Conservation (phyloP, 116 monocot genomes). For the Cymodocea nodosa region DNA sequence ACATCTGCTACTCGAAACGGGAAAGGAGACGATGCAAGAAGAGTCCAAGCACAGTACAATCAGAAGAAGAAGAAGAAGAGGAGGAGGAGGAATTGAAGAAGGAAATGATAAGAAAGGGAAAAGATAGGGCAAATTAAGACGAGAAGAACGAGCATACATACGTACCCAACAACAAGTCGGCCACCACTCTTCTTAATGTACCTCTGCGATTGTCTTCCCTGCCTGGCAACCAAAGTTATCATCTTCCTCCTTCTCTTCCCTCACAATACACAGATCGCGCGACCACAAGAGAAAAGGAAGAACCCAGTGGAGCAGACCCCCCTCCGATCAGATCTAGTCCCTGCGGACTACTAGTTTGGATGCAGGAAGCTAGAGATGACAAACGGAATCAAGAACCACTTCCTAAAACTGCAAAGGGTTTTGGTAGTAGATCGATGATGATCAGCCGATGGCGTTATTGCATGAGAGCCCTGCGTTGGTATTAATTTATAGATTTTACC, state of each 20-base stretch:
- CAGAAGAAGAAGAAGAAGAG: not conserved
- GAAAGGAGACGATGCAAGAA: not conserved
- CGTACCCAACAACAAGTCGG: slow-evolving; percentile 11
- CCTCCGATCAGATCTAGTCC: too few relatives aligned
- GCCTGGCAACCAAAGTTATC: slow-evolving; percentile 38
- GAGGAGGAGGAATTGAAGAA: not conserved
- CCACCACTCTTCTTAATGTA: slow-evolving; percentile 19
- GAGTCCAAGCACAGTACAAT: not conserved
- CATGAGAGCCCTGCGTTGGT: too few relatives aligned
- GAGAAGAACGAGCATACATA: not conserved
- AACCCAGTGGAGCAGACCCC: too few relatives aligned
- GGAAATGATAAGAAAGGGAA: not conserved
- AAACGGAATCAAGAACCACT: too few relatives aligned
- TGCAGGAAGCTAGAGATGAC: too few relatives aligned
- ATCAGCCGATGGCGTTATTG: too few relatives aligned
- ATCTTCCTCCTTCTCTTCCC: slow-evolving; percentile 7
- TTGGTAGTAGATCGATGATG: too few relatives aligned
- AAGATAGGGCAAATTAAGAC: not conserved
- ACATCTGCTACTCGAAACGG: slow-evolving; percentile 5
- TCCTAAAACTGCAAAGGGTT: too few relatives aligned
- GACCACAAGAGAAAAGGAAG: too few relatives aligned
- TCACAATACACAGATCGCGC: too few relatives aligned
- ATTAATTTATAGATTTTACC: too few relatives aligned
- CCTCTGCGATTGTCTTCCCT: slow-evolving; percentile 55
- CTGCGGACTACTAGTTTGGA: too few relatives aligned